Percentiles rank a stretch among this genome's conserved stretches.
phyloP scores from a whole-genome alignment of 495 filamentous ascomycete genomes.

The Letharia columbiana region DNA sequence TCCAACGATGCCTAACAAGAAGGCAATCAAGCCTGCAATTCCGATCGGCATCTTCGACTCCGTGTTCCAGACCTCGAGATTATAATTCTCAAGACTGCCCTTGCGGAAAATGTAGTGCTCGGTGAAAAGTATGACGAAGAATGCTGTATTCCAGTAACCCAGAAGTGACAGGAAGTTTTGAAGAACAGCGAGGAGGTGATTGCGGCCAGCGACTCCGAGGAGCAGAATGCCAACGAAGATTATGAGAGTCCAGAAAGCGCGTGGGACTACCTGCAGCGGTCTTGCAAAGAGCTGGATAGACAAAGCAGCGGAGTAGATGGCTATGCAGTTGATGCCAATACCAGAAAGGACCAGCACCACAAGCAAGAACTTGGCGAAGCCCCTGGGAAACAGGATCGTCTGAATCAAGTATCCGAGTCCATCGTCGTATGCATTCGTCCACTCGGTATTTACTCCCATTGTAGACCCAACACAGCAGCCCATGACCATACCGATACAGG shows the following conservation, averaged over 20 bases:
- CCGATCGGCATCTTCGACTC: slow-evolving; percentile 40
- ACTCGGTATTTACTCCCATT: slow-evolving; percentile 40
- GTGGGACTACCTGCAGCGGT: slow-evolving; percentile 34
- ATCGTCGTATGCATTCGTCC: slow-evolving; percentile 40
- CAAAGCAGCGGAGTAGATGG: slow-evolving; percentile 40
- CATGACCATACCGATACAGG: slow-evolving; percentile 46
- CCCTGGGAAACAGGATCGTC: slow-evolving; percentile 44
- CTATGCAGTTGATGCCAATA: slow-evolving; percentile 37
- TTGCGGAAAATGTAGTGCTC: slow-evolving; percentile 55
- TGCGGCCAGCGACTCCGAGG: slow-evolving; percentile 39
- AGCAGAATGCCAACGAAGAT: slow-evolving; percentile 36
- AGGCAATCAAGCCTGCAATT: slow-evolving; percentile 38
- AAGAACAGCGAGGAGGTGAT: slow-evolving; percentile 36
- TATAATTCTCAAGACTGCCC: slow-evolving; percentile 35
- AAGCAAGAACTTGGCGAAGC: slow-evolving; percentile 52
- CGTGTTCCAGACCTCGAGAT: slow-evolving; percentile 45
- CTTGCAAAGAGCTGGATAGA: slow-evolving; percentile 37
- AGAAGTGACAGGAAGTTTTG: slow-evolving; percentile 50
- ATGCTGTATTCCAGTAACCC: slow-evolving; percentile 52
- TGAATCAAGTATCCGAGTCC: slow-evolving; percentile 54
- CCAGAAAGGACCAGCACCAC: slow-evolving; percentile 32
- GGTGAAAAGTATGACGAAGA: slow-evolving; percentile 47
- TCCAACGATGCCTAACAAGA: slow-evolving; percentile 38
- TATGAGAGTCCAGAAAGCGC: slow-evolving; percentile 41
- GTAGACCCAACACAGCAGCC: slow-evolving; percentile 47